These are phyloP conservation scores for Syncephalastrum sp. DNA, from an alignment of 371 early-diverging fungal species.

Conservation along the genomic window DNA sequence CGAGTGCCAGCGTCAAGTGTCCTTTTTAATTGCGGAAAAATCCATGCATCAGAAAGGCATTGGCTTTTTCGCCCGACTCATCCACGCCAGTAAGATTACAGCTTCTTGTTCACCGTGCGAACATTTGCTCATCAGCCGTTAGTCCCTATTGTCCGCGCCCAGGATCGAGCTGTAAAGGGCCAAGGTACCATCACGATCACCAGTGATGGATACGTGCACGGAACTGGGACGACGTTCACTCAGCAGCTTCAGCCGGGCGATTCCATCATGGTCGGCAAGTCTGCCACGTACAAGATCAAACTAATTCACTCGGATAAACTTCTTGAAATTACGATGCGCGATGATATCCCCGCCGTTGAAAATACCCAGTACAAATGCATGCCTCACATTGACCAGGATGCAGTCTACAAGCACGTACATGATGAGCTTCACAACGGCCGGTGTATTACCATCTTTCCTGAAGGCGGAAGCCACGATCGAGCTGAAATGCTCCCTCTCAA, in stretches of 20 bases:
- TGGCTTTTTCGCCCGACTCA: slow-evolving; percentile 71
- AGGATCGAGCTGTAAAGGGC: slow-evolving; percentile 73
- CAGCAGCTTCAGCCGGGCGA: slow-evolving; percentile 57
- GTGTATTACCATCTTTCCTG: slow-evolving; percentile 94
- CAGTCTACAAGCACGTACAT: slow-evolving; percentile 78
- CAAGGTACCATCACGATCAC: slow-evolving; percentile 67
- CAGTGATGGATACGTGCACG: slow-evolving; percentile 17
- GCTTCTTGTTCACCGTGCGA: not conserved
- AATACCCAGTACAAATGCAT: slow-evolving; percentile 55
- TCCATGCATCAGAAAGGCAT: slow-evolving; percentile 78
- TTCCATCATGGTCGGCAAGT: slow-evolving; percentile 28
- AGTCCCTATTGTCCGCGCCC: slow-evolving; percentile 88
- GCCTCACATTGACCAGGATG: slow-evolving; percentile 84
- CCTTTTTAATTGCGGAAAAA: slow-evolving; percentile 79
- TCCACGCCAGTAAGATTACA: slow-evolving; percentile 59
- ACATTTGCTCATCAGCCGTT: not conserved
- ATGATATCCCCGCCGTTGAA: no score
- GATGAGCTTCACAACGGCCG: slow-evolving; percentile 70
- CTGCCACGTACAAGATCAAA: no score
- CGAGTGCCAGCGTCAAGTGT: slow-evolving; percentile 71
- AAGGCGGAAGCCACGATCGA: slow-evolving; percentile 94
- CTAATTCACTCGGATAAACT: no score
- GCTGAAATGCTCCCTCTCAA: slow-evolving; percentile 92
- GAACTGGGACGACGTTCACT: slow-evolving; percentile 68
- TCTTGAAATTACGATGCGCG: no score